These are phyloP conservation scores for Capniomyces stellatus DNA, from an alignment of 371 early-diverging fungal species.

Conservation along the genomic window DNA sequence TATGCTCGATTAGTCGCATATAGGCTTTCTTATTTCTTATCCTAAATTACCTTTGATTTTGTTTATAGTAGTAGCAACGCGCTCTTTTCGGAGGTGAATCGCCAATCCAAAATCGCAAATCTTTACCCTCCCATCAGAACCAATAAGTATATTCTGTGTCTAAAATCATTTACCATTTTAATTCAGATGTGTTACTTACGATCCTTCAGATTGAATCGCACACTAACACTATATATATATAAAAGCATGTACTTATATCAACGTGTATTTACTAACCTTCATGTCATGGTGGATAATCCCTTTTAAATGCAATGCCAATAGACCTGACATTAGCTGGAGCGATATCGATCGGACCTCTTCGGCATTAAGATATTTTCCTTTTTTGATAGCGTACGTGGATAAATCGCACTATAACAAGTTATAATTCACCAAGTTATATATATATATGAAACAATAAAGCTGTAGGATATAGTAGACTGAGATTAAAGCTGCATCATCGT, in stretches of 20 bases:
- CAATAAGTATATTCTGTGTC: conserved; percentile 21
- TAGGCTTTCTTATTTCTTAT: too few species aligned
- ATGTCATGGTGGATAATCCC: conserved; percentile 27
- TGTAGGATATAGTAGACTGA: too few species aligned
- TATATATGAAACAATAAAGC: too few species aligned
- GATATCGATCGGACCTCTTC: conserved; percentile 23
- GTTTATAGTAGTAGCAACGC: conserved; percentile 11
- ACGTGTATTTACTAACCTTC: conserved; percentile 5
- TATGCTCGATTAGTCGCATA: too few species aligned
- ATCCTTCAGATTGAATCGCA: background rate
- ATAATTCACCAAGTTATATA: background rate
- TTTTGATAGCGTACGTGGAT: conserved; percentile 11
- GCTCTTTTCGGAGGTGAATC: conserved; percentile 17
- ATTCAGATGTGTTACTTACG: background rate
- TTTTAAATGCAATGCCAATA: conserved; percentile 15
- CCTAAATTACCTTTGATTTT: conserved; percentile 14
- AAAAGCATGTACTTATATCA: background rate
- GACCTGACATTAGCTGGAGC: conserved; percentile 16
- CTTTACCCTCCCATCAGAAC: conserved; percentile 20
- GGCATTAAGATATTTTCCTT: conserved; percentile 15
- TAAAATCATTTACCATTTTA: background rate
- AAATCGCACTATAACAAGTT: conserved; percentile 11
- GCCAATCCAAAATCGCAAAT: conserved; percentile 26
- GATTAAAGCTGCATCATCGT: too few species aligned
- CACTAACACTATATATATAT: background rate